phyloP scores from a whole-genome alignment of 2,329 filamentous ascomycete species.

The Pseudopyricularia javanii region DNA sequence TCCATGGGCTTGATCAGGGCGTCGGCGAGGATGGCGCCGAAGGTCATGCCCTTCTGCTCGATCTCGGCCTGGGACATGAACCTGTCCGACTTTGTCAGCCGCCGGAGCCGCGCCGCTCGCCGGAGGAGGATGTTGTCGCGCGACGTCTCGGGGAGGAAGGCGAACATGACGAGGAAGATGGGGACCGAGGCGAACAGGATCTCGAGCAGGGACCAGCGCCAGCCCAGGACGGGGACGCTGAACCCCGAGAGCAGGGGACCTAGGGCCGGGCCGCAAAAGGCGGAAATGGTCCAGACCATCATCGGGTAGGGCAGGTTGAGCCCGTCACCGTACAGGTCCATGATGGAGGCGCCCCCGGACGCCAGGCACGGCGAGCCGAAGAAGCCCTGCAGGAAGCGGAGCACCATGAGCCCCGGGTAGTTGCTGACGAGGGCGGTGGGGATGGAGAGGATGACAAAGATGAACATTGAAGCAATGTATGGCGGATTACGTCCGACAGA shows the following conservation, averaged over 20 bases:
- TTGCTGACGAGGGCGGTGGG: slow-evolving; percentile 51
- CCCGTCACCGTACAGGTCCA: slow-evolving; percentile 38
- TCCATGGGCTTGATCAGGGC: slow-evolving; percentile 49
- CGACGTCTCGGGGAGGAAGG: slow-evolving; percentile 53
- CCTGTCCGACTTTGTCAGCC: slow-evolving; percentile 40
- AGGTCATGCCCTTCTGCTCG: slow-evolving; percentile 37
- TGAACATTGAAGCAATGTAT: slow-evolving; percentile 54
- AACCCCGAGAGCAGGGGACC: slow-evolving; percentile 51
- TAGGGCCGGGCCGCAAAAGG: slow-evolving; percentile 34
- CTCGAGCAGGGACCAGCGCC: slow-evolving; percentile 55
- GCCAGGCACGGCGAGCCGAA: slow-evolving; percentile 55
- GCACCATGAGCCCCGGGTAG: slow-evolving; percentile 50
- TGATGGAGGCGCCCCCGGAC: slow-evolving; percentile 38
- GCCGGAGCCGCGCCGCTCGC: slow-evolving; percentile 48
- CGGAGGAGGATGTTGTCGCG: slow-evolving; percentile 46
- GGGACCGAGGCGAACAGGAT: slow-evolving; percentile 50
- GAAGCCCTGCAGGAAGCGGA: slow-evolving; percentile 54
- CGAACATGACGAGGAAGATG: slow-evolving; percentile 46
- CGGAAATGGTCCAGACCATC: slow-evolving; percentile 43
- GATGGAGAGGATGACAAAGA: slow-evolving; percentile 56
- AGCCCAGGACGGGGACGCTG: slow-evolving; percentile 41
- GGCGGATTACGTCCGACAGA: slow-evolving; percentile 51
- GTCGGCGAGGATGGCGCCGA: slow-evolving; percentile 30
- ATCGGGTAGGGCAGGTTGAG: slow-evolving; percentile 45
- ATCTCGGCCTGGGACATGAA: slow-evolving; percentile 54